These are phyloP conservation scores for Rhizopogon roseolus DNA, from an alignment of 768 basidiomycete genomes.

Conservation along the genomic window DNA sequence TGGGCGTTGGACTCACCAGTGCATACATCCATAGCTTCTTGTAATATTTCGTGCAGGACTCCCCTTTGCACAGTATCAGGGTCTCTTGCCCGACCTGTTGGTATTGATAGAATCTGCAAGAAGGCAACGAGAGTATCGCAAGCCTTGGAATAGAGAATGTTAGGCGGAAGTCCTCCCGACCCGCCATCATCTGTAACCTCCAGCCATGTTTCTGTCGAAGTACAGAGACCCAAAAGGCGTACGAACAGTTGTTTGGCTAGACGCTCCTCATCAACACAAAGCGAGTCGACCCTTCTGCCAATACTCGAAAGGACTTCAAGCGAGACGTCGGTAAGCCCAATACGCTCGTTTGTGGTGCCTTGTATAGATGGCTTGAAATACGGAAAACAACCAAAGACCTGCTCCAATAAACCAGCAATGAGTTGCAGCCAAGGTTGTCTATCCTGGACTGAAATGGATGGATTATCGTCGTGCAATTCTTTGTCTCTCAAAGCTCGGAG, in stretches of 20 bases:
- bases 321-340: constrained; percentile 48
- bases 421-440: constrained; percentile 45
- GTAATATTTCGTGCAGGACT: constrained; percentile 34
- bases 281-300: constrained; percentile 40
- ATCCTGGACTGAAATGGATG: constrained; percentile 26
- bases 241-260: constrained; percentile 46
- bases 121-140: constrained; percentile 39
- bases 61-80: constrained; percentile 19
- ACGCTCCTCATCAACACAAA: constrained; percentile 42
- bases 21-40: not conserved
- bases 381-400: constrained; percentile 52
- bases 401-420: constrained; percentile 46
- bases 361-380: constrained; percentile 45
- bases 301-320: constrained; percentile 51
- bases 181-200: constrained; percentile 37
- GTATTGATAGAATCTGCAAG: constrained; percentile 26
- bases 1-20: not conserved
- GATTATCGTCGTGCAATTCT: constrained; percentile 29
- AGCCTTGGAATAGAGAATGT: constrained; percentile 43
- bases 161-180: constrained; percentile 41
- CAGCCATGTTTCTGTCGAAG: constrained; percentile 55
- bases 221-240: constrained; percentile 49
- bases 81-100: not conserved
- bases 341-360: constrained; percentile 52
- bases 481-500: constrained; percentile 34